Percentiles rank a stretch among this genome's conserved stretches.
phyloP scores from a whole-genome alignment of 306 rosid species.

The Dryas drummondii region DNA sequence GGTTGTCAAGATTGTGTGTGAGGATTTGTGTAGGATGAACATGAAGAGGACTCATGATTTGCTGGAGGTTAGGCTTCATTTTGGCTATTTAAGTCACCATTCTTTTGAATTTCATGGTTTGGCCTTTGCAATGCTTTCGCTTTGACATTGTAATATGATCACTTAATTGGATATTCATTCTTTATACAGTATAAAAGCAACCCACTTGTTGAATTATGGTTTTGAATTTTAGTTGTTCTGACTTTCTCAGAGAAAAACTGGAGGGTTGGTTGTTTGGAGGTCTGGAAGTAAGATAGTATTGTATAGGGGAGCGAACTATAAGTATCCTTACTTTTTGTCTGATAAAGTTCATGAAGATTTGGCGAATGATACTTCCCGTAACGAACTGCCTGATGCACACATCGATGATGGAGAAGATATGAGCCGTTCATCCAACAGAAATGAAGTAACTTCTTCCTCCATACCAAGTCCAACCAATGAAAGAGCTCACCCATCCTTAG shows the following conservation, averaged over 20 bases:
- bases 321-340: slow-evolving; percentile 73
- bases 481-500: slow-evolving; percentile 38
- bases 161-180: neutral
- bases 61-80: slow-evolving; percentile 60
- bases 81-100: neutral
- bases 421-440: slow-evolving; percentile 25
- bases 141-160: neutral
- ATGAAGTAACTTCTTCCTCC: slow-evolving; percentile 36
- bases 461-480: slow-evolving; percentile 26
- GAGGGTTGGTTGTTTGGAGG: slow-evolving; percentile 94
- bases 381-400: slow-evolving; percentile 32
- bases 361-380: slow-evolving; percentile 28
- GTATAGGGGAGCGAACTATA: slow-evolving; percentile 76
- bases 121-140: neutral
- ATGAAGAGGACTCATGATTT: slow-evolving; percentile 93
- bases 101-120: neutral
- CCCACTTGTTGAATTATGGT: neutral
- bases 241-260: slow-evolving; percentile 79
- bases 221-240: neutral
- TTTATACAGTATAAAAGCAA: neutral
- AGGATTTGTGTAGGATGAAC: slow-evolving; percentile 71
- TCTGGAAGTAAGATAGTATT: slow-evolving; percentile 84
- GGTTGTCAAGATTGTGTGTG: slow-evolving; percentile 72
- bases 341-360: slow-evolving; percentile 31
- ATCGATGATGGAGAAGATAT: slow-evolving; percentile 30